Base-by-base conservation (phyloP, 768 basidiomycete genomes). In the Psilocybe cubensis region DNA sequence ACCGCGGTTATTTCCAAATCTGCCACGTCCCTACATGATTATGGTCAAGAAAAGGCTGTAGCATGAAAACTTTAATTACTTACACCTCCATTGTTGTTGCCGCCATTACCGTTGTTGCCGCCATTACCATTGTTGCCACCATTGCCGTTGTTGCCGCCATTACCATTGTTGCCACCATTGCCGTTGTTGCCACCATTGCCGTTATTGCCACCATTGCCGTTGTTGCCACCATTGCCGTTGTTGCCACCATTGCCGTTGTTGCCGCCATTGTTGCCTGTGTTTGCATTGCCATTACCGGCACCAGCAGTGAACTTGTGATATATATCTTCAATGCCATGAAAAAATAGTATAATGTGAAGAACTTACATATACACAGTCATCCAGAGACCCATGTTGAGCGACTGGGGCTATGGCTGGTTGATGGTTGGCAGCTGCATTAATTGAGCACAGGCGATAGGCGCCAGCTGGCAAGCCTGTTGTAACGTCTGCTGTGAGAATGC, bases 331-430 rank as follows among this genome's bases (percentile, higher is more conserved):
- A 50, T 40, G 17, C 47, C 44, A 55, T 57, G 48, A 48, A 28
- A 43, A 35, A 49, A 54, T 43, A 38, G 53, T 4, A 61, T 59
- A 35, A 67, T 66, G n/a, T n/a, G n/a, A 51, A 64, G 77, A 40
- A 76, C 81, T 61, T 59, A 86, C 82, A 70, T 88, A 88, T 69
- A 83, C 66, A 48, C 73, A 75, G 65, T 90, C 87, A 66, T 88
- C 84, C 28, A 86, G 65, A 20, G 72, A 69, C 57, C 86, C 86
- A 60, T 84, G 88, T 62, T 85, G 85, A 17, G 82, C 86, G 45
- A 88, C 68, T 17, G 86, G 76, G 42, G 81, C 84, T 54, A 86
- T 70, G 47, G 73, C 79, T 3, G 82, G 86, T 61, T 82, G 80
- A 62, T 89, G 85, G 70, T 88, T 88, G 10, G 80, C 65, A 14